These are phyloP conservation scores for Scedosporium minutisporum DNA, from an alignment of 2,329 filamentous ascomycete species.

Conservation along the genomic window DNA sequence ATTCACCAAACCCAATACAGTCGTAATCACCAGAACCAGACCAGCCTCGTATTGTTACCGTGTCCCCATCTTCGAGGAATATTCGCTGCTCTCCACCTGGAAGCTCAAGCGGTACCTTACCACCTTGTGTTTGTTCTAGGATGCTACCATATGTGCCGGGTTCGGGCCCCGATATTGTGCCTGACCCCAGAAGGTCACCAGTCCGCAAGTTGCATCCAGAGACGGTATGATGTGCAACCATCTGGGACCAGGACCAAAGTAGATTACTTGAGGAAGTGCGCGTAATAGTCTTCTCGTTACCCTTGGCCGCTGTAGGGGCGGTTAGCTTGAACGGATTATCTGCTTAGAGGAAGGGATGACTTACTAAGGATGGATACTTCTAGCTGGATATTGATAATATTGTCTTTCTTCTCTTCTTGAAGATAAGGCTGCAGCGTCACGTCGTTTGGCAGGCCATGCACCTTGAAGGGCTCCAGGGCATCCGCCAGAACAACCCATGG, in stretches of 20 bases:
- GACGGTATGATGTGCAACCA: slow-evolving; percentile 73
- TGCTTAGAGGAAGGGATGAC: too few species aligned
- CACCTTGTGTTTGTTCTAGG: slow-evolving; percentile 61
- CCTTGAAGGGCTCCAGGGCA: slow-evolving; percentile 25
- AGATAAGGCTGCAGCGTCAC: slow-evolving; percentile 33
- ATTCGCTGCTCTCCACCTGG: too few species aligned
- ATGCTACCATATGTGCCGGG: slow-evolving; percentile 58
- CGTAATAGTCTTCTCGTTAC: slow-evolving; percentile 15
- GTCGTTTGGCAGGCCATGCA: slow-evolving; percentile 19
- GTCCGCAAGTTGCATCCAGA: slow-evolving; percentile 66
- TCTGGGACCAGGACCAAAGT: slow-evolving; percentile 74
- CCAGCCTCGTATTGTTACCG: too few species aligned
- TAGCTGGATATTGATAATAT: slow-evolving; percentile 26
- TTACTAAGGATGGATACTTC: too few species aligned
- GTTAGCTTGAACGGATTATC: slow-evolving; percentile 22
- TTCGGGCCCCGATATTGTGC: slow-evolving; percentile 62
- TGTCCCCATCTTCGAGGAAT: too few species aligned
- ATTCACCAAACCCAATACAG: too few species aligned
- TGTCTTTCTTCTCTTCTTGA: slow-evolving; percentile 39
- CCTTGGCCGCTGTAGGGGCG: slow-evolving; percentile 11
- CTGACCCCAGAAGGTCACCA: slow-evolving; percentile 68
- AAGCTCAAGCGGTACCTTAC: slow-evolving; percentile 35
- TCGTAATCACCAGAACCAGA: too few species aligned
- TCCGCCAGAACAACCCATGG: slow-evolving; percentile 49
- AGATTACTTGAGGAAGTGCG: slow-evolving; percentile 34